Conservation (phyloP, 495 filamentous ascomycete species). For the Penicillium arizonense region DNA sequence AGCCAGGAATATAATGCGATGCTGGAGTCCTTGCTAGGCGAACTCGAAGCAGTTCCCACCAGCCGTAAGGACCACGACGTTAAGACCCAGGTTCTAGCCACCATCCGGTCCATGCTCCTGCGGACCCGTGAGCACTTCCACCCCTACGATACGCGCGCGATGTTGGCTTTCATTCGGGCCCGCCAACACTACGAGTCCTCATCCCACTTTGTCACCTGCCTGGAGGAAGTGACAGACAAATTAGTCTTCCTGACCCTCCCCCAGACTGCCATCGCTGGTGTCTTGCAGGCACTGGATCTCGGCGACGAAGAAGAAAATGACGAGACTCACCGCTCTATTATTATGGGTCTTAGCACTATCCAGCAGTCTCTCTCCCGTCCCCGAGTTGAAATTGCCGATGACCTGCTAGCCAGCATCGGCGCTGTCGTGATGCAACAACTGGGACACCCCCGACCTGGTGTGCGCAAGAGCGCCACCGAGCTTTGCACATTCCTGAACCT, state of each 20-base stretch:
- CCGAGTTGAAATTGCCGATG: conserved; percentile 26
- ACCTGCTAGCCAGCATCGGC: conserved; percentile 41
- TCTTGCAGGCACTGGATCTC: conserved; percentile 28
- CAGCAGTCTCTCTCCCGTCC: conserved; percentile 16
- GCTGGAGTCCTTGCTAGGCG: conserved; percentile 69
- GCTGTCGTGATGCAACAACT: conserved; percentile 60
- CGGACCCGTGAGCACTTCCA: conserved; percentile 63
- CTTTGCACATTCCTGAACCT: conserved; percentile 74
- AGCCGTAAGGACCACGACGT: conserved; percentile 54
- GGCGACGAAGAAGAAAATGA: conserved; percentile 31
- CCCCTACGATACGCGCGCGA: conserved; percentile 60
- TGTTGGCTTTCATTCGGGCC: conserved; percentile 67
- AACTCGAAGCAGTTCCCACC: conserved; percentile 57
- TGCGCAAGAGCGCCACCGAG: conserved; percentile 74
- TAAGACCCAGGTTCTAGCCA: conserved; percentile 79
- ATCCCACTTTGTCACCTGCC: conserved; percentile 56
- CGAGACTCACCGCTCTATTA: conserved; percentile 32
- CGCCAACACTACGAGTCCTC: conserved; percentile 52
- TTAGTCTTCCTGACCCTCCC: conserved; percentile 48
- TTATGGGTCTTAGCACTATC: conserved; percentile 50
- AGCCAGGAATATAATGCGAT: conserved; percentile 68
- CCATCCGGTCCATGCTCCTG: conserved; percentile 73
- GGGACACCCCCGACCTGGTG: conserved; percentile 69
- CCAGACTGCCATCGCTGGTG: conserved; percentile 43
- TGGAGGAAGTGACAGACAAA: conserved; percentile 57